Base-by-base conservation (phyloP, 495 filamentous ascomycete genomes). In the Lasiosphaeris hirsuta region DNA sequence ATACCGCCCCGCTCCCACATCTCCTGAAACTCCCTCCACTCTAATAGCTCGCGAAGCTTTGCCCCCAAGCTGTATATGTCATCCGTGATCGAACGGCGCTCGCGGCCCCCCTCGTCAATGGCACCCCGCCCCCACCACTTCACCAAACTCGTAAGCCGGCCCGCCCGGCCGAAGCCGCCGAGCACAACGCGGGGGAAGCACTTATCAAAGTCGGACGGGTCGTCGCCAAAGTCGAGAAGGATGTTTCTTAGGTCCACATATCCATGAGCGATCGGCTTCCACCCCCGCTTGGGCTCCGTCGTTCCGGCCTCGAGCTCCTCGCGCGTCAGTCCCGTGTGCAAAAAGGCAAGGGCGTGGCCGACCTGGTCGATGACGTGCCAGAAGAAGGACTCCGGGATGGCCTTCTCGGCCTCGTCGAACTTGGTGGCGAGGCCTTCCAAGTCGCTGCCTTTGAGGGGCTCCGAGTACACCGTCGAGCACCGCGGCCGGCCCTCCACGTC, bases 331-430 rank as follows among this genome's bases (percentile, higher is more conserved):
- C 58, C 61, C 1, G n/a, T 50, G 33, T 51, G 49, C n/a, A 61
- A 50, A 15, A n/a, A 53, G 19, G 54, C 4, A 18, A 63, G 33
- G 4, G 61, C 61, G 3, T 50, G 44, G 7, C n/a, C 15, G 13
- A 61, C 42, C 54, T 63, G 58, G 37, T 51, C 50, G 4, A 51
- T 44, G 33, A 61, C 45, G 34, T 61, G 58, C 61, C 61, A 63
- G 48, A 63, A 37, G 10, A 63, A 61, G 0, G 49, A 10, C 55
- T 61, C 61, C 3, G 53, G 47, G 6, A 63, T 10, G 37, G 11
- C 30, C 9, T 15, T 10, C 1, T 17, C 41, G 0, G 14, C 3
- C 40, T 57, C 35, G 36, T 19, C 11, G 48, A 56, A 53, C 39
- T 50, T 57, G 15, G 47, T 40, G 19, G 57, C 35, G 11, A 63